Evolutionary conservation across 1,139 yeast species (phyloP).

Genomic region (Kodamaea sp.): DNA sequence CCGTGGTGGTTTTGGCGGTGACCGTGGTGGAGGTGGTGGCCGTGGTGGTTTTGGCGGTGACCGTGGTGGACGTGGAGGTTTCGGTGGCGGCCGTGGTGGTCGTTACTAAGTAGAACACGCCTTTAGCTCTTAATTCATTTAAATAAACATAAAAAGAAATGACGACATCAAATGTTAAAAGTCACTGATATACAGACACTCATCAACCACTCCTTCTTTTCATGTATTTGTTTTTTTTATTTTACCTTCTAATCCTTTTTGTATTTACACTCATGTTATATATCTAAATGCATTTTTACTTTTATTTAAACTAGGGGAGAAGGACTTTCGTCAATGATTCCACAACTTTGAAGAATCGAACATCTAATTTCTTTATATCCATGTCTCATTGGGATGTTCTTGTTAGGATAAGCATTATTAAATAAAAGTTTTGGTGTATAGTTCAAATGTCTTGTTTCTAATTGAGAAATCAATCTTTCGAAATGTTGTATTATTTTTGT

Average conservation of each 20-base stretch:
- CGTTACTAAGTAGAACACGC: conserved; percentile 3
- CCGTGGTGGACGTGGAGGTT: conserved; percentile 44
- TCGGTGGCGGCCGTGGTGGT: conserved; percentile 42
- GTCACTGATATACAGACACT: too few species aligned
- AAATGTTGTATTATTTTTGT: conserved; percentile 23
- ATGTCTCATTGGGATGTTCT: conserved; percentile 19
- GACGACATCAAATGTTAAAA: too few species aligned
- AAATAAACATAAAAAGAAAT: too few species aligned
- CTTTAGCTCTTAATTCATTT: too few species aligned
- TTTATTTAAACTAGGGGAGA: neutral
- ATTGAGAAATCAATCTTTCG: conserved; percentile 18
- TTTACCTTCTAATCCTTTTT: conserved; percentile 1
- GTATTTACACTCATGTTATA: neutral
- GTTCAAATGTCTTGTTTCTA: conserved; percentile 22
- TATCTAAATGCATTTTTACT: conserved; percentile 1
- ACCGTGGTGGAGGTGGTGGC: conserved; percentile 38
- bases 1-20: conserved; percentile 44
- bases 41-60: conserved; percentile 43
- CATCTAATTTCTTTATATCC: conserved; percentile 39
- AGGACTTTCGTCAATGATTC: conserved; percentile 13
- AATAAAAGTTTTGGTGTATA: conserved; percentile 33
- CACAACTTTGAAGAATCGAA: conserved; percentile 34
- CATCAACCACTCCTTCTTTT: too few species aligned
- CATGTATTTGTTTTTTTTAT: neutral
- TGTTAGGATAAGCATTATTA: conserved; percentile 30